These are phyloP conservation scores for Mentha longifolia DNA, from an alignment of 257 asterid species.

Conservation along the genomic window DNA sequence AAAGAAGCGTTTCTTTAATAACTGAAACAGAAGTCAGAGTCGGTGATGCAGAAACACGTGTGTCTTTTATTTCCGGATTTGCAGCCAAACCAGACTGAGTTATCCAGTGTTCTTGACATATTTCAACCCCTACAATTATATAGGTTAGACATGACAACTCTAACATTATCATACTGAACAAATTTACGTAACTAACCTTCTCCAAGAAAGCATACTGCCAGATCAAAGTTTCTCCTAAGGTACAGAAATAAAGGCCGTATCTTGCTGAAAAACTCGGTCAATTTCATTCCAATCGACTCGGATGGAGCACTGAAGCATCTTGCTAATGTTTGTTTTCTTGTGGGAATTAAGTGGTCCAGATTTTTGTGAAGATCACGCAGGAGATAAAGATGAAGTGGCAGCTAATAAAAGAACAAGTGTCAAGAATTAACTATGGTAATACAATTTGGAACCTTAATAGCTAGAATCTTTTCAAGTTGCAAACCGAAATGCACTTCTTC, in stretches of 20 bases:
- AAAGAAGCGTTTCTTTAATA: conserved; percentile 66
- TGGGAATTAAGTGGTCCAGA: conserved; percentile 60
- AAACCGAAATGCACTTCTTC: conserved; percentile 25
- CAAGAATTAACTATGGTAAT: conserved; percentile 16
- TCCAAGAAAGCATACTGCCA: conserved; percentile 55
- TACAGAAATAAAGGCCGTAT: conserved; percentile 58
- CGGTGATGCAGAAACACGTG: conserved; percentile 49
- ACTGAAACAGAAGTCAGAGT: conserved; percentile 54
- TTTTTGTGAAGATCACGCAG: conserved; percentile 76
- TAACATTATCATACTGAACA: conserved; percentile 26
- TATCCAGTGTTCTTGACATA: conserved; percentile 83
- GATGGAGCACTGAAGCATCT: conserved; percentile 45
- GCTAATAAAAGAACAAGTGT: conserved; percentile 48
- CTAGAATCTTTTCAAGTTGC: conserved; percentile 26
- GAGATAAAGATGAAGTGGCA: conserved; percentile 79
- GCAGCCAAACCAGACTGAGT: conserved; percentile 61
- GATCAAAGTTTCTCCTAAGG: conserved; percentile 62
- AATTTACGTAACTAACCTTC: conserved; percentile 54
- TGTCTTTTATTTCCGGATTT: conserved; percentile 56
- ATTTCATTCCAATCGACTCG: conserved; percentile 49
- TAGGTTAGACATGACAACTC: conserved; percentile 38
- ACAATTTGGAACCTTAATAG: conserved; percentile 7
- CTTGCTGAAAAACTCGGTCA: conserved; percentile 52
- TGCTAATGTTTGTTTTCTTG: conserved; percentile 51
- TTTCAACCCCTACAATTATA: conserved; percentile 54